Percentiles rank a stretch among this genome's conserved stretches.
Evolutionary conservation across 2,329 filamentous ascomycete species (phyloP).

Genomic region (Colletotrichum zoysiae): DNA sequence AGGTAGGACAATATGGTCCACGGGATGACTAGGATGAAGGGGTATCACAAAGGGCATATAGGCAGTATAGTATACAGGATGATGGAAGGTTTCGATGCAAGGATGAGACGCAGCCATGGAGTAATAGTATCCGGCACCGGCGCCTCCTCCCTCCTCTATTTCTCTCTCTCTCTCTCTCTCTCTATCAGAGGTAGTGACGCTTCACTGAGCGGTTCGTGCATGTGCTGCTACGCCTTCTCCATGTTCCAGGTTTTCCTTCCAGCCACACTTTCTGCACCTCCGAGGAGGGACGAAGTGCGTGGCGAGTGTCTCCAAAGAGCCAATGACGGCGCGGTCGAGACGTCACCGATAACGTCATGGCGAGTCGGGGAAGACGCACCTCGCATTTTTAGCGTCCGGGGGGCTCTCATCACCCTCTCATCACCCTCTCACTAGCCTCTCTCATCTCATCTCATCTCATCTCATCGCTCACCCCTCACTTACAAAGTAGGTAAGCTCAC

Average conservation of each 20-base stretch:
- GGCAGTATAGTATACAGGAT: background rate
- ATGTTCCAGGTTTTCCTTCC: constrained; percentile 37
- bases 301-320: constrained; percentile 38
- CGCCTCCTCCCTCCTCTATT: background rate
- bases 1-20: background rate
- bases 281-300: constrained; percentile 22
- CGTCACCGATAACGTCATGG: constrained; percentile 43
- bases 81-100: background rate
- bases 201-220: constrained; percentile 31
- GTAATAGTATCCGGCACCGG: constrained; percentile 13
- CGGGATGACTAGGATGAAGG: background rate
- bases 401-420: too few relatives aligned
- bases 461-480: background rate
- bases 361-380: background rate
- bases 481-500: background rate
- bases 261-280: constrained; percentile 37
- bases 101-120: background rate
- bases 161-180: background rate
- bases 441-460: background rate
- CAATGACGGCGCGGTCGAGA: constrained; percentile 33
- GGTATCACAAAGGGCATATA: background rate
- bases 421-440: background rate
- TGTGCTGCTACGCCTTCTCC: constrained; percentile 11
- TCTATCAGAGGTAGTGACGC: constrained; percentile 31
- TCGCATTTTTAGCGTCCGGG: constrained; percentile 6